phyloP scores from a whole-genome alignment of 805 yeast genomes.

The Pichia nakasei region DNA sequence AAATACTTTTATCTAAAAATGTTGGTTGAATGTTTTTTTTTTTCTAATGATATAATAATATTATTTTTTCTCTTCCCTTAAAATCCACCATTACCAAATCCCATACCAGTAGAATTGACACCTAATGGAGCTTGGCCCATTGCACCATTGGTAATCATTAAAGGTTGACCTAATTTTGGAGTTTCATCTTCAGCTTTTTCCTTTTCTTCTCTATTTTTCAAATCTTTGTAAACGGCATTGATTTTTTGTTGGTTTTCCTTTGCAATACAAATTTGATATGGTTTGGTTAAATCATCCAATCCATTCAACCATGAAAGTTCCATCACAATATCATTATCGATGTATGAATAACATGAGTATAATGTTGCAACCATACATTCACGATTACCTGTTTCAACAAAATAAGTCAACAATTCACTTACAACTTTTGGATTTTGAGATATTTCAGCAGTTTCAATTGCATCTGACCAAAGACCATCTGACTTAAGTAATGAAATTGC shows the following conservation, averaged over 20 bases:
- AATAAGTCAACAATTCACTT: constrained; percentile 80
- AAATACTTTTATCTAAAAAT: too few relatives aligned
- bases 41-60: not conserved
- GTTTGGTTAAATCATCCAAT: constrained; percentile 78
- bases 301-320: constrained; percentile 89
- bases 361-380: constrained; percentile 90
- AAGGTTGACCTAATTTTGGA: constrained; percentile 51
- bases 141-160: constrained; percentile 73
- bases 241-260: constrained; percentile 69
- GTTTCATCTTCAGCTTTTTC: constrained; percentile 42
- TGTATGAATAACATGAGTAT: constrained; percentile 73
- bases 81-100: constrained; percentile 50
- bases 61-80: constrained; percentile 9
- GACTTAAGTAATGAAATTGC: constrained; percentile 80
- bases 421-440: constrained; percentile 76
- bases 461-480: constrained; percentile 92
- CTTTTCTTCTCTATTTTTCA: constrained; percentile 59
- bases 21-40: not conserved
- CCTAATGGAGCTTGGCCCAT: constrained; percentile 34
- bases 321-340: constrained; percentile 73
- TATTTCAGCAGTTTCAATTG: constrained; percentile 82
- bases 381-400: constrained; percentile 93
- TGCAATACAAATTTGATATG: constrained; percentile 78
- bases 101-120: constrained; percentile 63
- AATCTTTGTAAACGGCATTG: constrained; percentile 57